Base-by-base conservation (phyloP, 2,329 filamentous ascomycete genomes). In the Monilinia vaccinii-corymbosi region DNA sequence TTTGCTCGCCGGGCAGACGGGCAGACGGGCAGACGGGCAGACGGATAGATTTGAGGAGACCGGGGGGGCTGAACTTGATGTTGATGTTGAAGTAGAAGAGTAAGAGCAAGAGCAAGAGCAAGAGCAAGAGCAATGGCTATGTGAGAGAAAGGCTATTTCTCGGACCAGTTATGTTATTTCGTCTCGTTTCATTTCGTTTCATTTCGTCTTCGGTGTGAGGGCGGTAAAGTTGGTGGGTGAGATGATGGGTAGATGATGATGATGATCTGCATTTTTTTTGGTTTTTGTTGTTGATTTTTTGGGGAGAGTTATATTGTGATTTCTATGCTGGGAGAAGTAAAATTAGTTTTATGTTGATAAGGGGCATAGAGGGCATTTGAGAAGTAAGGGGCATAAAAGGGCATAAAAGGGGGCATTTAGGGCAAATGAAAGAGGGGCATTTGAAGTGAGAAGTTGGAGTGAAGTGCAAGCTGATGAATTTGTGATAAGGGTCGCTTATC, bases 401-500 rank as follows among this genome's bases (percentile, higher is more conserved):
- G 25, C 25, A 6, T 28, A 31, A 16, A 49, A 18, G 21, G 10
- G 23, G 32, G 55, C 25, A 40, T 38, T 25, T 31, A 21, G 53
- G 47, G 47, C 47, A 57, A 47, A 44, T 23, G 28, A 56, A 56
- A 42, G 36, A 34, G 40, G 49, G 42, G 38, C 38, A 46, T 55
- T 31, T 40, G 38, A 8, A 21, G 40, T 21, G 34, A 34, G 4
- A n/a, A n/a, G n/a, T n/a, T n/a, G 32, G 21, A 13, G 45, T 49
- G 32, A n/a, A n/a, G n/a, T n/a, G n/a, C n/a, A n/a, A n/a, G 44
- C 44, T 38, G 45, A 31, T 28, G 34, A 34, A 14, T 18, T 23
- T 4, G 9, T 36, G 57, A 55, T 55, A 59, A 55, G 49, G 13
- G 13, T 59, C 48, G 57, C 57, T 59, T 59, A 59, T 59, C 57